A percentile compares a stretch with the other conserved stretches of the same genome.
These are phyloP conservation scores for Plasmodium cynomolgi DNA, from an alignment of 169 alveolate species.

Conservation along the genomic window DNA sequence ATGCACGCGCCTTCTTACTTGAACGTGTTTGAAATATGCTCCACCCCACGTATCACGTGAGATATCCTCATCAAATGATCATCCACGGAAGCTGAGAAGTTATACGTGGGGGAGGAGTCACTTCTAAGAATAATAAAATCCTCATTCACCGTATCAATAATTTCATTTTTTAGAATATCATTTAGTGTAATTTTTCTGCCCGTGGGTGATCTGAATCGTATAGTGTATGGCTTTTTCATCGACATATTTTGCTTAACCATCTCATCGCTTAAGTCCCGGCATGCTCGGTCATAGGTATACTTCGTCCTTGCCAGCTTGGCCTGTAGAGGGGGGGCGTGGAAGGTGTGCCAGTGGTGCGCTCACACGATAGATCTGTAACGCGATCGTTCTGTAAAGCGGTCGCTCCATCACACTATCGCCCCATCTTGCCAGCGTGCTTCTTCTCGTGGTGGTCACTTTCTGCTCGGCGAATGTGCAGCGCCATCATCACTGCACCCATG, in stretches of 20 bases:
- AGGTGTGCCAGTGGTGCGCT: background rate
- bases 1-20: slow-evolving; percentile 62
- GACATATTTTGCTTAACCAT: background rate
- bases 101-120: slow-evolving; percentile 85
- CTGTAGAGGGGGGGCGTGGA: slow-evolving; percentile 26
- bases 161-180: slow-evolving; percentile 54
- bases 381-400: background rate
- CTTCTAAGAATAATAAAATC: slow-evolving; percentile 84
- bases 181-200: slow-evolving; percentile 40
- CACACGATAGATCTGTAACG: background rate
- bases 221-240: slow-evolving; percentile 23
- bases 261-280: slow-evolving; percentile 25
- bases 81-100: slow-evolving; percentile 87
- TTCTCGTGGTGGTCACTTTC: slow-evolving; percentile 12
- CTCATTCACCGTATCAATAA: slow-evolving; percentile 67
- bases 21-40: slow-evolving; percentile 83
- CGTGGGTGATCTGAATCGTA: slow-evolving; percentile 49
- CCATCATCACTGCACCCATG: slow-evolving; percentile 15
- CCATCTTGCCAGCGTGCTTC: background rate
- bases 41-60: slow-evolving; percentile 87
- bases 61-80: slow-evolving; percentile 85
- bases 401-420: too few relatives aligned
- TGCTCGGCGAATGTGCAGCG: slow-evolving; percentile 30
- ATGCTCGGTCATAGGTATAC: slow-evolving; percentile 33
- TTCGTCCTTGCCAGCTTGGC: slow-evolving; percentile 25